These are phyloP conservation scores for Marvania coccoides DNA, from an alignment of 139 green algal species.

Conservation along the genomic window DNA sequence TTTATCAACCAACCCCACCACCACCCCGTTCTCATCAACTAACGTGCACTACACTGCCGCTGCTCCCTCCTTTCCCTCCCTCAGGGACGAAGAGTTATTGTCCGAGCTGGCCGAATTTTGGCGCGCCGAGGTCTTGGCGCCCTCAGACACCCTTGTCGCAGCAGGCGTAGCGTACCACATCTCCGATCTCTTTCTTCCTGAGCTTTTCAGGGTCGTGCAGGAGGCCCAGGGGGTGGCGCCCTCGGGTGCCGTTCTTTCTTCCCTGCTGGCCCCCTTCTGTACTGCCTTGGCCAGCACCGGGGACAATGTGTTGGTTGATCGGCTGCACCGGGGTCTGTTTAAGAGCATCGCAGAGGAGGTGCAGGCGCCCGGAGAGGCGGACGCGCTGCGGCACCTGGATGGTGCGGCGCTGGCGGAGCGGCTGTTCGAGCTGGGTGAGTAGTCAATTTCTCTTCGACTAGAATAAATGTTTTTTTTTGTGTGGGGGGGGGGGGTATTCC, in stretches of 20 bases:
- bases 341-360: slow-evolving; percentile 46
- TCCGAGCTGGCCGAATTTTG: slow-evolving; percentile 26
- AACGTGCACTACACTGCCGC: not conserved
- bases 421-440: slow-evolving; percentile 56
- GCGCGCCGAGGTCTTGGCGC: slow-evolving; percentile 34
- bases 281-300: not conserved
- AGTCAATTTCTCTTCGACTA: too few relatives aligned
- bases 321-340: slow-evolving; percentile 45
- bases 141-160: slow-evolving; percentile 13
- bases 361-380: not conserved
- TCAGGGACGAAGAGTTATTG: slow-evolving; percentile 37
- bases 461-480: too few relatives aligned
- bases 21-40: not conserved
- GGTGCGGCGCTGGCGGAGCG: slow-evolving; percentile 25
- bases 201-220: slow-evolving; percentile 36
- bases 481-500: too few relatives aligned
- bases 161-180: slow-evolving; percentile 66
- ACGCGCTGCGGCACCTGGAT: slow-evolving; percentile 28
- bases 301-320: not conserved
- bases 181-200: slow-evolving; percentile 64
- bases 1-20: too few relatives aligned
- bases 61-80: not conserved
- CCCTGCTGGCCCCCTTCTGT: slow-evolving; percentile 24
- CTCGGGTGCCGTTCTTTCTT: slow-evolving; percentile 4
- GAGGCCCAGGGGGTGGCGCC: not conserved